Base-by-base conservation (phyloP, 192 early-diverging fungal genomes). In the Diversispora eburnea region DNA sequence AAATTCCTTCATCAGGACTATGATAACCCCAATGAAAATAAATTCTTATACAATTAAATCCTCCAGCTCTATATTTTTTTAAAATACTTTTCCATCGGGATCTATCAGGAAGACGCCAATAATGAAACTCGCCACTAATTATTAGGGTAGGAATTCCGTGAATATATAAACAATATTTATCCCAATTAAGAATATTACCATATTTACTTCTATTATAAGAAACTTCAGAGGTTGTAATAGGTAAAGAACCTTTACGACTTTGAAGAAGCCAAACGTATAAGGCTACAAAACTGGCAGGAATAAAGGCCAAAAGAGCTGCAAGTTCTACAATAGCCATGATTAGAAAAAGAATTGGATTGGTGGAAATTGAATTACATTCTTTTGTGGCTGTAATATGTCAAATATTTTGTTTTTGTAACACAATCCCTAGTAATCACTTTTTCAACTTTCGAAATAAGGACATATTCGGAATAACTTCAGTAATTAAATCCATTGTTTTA, bases 21-120 rank as follows among this genome's bases (percentile, higher is more conserved):
- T 93, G 91, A 76, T 86, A 93, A 5, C 91, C 92, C 94, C 94
- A 95, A 75, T 93, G 90, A 78, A 96, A 94, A 71, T 93, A 92
- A 66, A 96, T 91, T 13, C 94, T 88, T 75, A 96, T 89, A 17
- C 89, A 80, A 73, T 89, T 95, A 43, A 94, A 83, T 0, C 93
- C 93, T 17, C 84, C 79, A 5, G 88, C 84, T 56, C 88, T 87
- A 85, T 90, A 91, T 75, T 89, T 86, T 70, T 84, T 80, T 43
- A 96, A 83, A 47, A 92, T 85, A 22, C 76, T 77, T 43, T 77
- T 70, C 94, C 94, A 96, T 8, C 88, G 79, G 3, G 73, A 52
- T 33, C 77, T 56, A 72, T 90, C 87, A 0, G 92, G 92, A 12
- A 94, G 71, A 39, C 92, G 85, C 92, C 92, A 95, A 76, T 94